Percentiles rank a stretch among this genome's conserved stretches.
Conservation (phyloP, 768 basidiomycete genomes). For the Termitomyces sp. region DNA sequence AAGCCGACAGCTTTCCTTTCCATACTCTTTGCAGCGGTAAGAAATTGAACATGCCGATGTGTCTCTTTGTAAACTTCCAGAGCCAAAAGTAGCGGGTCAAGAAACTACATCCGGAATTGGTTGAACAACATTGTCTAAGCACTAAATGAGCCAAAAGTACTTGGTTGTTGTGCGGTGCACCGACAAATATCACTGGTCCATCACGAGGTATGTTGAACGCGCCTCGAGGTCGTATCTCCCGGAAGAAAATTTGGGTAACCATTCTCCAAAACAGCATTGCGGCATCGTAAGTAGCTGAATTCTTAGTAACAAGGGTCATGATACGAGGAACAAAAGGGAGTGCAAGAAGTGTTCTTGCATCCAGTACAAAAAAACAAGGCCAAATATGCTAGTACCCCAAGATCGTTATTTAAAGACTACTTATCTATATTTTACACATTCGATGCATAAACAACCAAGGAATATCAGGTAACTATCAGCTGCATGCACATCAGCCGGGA, state of each 20-base stretch:
- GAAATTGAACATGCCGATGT: slow-evolving; percentile 73
- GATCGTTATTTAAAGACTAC: neutral
- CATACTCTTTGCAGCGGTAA: slow-evolving; percentile 90
- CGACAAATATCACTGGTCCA: slow-evolving; percentile 91
- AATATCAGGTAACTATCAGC: neutral
- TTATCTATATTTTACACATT: slow-evolving; percentile 1
- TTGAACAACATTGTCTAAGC: slow-evolving; percentile 4
- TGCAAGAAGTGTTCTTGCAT: neutral
- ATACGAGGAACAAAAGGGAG: neutral
- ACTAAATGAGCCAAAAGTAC: slow-evolving; percentile 28
- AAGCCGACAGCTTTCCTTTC: slow-evolving; percentile 71
- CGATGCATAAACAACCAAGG: neutral
- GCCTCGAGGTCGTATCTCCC: slow-evolving; percentile 90
- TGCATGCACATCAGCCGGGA: slow-evolving; percentile 11
- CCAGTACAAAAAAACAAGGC: slow-evolving; percentile 2
- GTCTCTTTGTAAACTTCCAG: slow-evolving; percentile 85
- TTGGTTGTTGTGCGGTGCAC: slow-evolving; percentile 90
- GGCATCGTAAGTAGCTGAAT: slow-evolving; percentile 53
- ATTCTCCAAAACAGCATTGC: slow-evolving; percentile 81
- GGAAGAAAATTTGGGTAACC: slow-evolving; percentile 91
- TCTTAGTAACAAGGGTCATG: slow-evolving; percentile 17
- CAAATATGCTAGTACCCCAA: neutral
- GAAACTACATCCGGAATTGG: slow-evolving; percentile 52
- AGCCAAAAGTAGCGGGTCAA: slow-evolving; percentile 83
- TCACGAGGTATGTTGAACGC: slow-evolving; percentile 90